Percentiles rank a stretch among this genome's conserved stretches.
phyloP scores from a whole-genome alignment of 1,284 basidiomycete genomes.

The Vanrija sp. region DNA sequence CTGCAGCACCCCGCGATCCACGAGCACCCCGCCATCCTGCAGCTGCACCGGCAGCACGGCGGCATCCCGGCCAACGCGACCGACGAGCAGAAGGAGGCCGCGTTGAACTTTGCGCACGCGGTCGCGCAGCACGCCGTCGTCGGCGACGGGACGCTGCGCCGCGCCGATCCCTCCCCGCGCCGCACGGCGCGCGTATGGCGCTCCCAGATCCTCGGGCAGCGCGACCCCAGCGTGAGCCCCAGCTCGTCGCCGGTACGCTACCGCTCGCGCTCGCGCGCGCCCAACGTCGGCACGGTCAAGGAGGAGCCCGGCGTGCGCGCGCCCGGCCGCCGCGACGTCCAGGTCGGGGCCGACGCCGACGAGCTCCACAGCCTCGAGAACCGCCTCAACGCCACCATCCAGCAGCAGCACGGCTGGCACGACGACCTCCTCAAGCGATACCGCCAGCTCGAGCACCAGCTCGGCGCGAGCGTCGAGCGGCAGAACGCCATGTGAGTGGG shows the following conservation, averaged over 20 bases:
- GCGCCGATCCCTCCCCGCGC: conserved; percentile 13
- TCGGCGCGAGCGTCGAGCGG: not conserved
- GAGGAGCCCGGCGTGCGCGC: conserved; percentile 5
- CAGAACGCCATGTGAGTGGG: not conserved
- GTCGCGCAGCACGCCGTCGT: conserved; percentile 7
- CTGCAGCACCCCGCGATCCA: conserved; percentile 8
- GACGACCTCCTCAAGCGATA: conserved; percentile 3
- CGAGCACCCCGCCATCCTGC: conserved; percentile 3
- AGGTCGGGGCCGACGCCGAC: not conserved
- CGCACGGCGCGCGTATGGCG: conserved; percentile 15
- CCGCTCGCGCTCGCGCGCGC: conserved; percentile 14
- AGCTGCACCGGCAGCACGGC: conserved; percentile 7
- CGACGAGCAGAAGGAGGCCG: not conserved
- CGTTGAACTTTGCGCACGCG: conserved; percentile 9
- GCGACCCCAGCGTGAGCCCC: conserved; percentile 7
- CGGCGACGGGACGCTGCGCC: conserved; percentile 3
- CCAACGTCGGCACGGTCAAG: conserved; percentile 2
- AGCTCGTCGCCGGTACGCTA: conserved; percentile 2
- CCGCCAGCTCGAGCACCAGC: not conserved
- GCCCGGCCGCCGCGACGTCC: not conserved
- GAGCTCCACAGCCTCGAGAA: conserved; percentile 1
- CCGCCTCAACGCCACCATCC: conserved; percentile 1
- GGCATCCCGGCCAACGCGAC: conserved; percentile 8
- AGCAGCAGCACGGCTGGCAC: conserved; percentile 12
- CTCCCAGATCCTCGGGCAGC: conserved; percentile 13